Base-by-base conservation (phyloP, 2,329 filamentous ascomycete species). In the Chlorencoelia australis region DNA sequence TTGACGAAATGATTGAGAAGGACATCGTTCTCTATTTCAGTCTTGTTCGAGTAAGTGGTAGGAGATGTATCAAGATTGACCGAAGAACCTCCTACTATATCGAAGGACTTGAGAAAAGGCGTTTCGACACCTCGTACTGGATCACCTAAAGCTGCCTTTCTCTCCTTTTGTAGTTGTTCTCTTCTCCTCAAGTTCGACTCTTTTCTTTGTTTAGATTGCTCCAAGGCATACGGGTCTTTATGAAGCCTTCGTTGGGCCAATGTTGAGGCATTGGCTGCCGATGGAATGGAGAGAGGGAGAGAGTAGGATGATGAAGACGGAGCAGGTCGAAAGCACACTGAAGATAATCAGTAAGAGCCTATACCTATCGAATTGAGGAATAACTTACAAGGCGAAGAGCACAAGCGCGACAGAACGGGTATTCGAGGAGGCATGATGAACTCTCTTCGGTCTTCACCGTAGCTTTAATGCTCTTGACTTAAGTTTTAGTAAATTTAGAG, bases 31-130 rank as follows among this genome's bases (percentile, higher is more conserved):
- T 71, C 58, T 16, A 53, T 50, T 31, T 58, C 62, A 2, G 63
- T 50, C 27, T 65, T 54, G 38, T 61, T 56, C n/a, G 63, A 24
- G 34, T 68, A 66, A 19, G 56, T 47, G 2, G 48, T 44, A 17
- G 63, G 20, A 18, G 20, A 42, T 10, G 41, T 30, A 35, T 48
- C 40, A 15, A 42, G n/a, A 16, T 41, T 32, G 15, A 35, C 21
- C 8, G 40, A 35, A 11, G 54, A 47, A 5, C 44, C 46, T 35
- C 48, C 52, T 32, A 71, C 78, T 7, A 71, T 73, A 54, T 85
- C 80, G 50, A 94, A 78, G 3, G 85, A 88, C 61, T 85, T 72
- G 51, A 94, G 65, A 55, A 94, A 95, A 19, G 87, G 74, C 11
- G 91, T 95, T 24, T 71, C 62, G 41, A 79, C 69, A 54, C 89